A percentile compares a stretch with the other conserved stretches of the same genome.
Conservation (phyloP, 192 early-diverging fungal species). For the Backusella morwellensis region DNA sequence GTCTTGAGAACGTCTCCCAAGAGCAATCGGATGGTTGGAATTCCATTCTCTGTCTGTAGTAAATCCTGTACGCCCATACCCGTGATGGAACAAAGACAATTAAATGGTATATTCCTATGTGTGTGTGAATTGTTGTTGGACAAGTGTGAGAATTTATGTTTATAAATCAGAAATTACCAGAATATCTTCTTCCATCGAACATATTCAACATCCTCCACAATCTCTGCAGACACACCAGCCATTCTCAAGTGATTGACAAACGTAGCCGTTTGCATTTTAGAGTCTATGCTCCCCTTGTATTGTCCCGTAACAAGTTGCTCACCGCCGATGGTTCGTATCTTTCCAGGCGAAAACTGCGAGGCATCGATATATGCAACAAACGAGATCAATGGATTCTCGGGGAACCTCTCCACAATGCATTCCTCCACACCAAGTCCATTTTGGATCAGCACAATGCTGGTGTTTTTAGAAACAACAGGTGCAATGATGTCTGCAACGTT, state of each 20-base stretch:
- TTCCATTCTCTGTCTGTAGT: slow-evolving; percentile 43
- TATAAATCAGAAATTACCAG: slow-evolving; percentile 42
- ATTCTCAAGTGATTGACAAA: slow-evolving; percentile 45
- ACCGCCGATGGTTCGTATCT: slow-evolving; percentile 47
- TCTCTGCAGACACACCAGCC: slow-evolving; percentile 34
- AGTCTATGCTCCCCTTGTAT: slow-evolving; percentile 30
- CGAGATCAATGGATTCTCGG: slow-evolving; percentile 58
- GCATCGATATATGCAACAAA: slow-evolving; percentile 63
- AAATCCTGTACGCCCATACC: slow-evolving; percentile 55
- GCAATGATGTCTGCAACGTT: slow-evolving; percentile 57
- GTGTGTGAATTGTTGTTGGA: neutral
- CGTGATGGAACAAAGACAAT: slow-evolving; percentile 61
- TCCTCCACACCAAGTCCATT: slow-evolving; percentile 71
- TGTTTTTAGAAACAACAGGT: slow-evolving; percentile 43
- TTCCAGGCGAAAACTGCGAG: slow-evolving; percentile 50
- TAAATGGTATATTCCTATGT: slow-evolving; percentile 63
- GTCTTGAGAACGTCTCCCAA: slow-evolving; percentile 56
- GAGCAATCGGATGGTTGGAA: slow-evolving; percentile 37
- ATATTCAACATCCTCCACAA: slow-evolving; percentile 54
- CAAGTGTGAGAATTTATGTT: neutral
- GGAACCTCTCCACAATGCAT: slow-evolving; percentile 52
- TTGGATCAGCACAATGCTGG: slow-evolving; percentile 69
- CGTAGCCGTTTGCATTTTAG: slow-evolving; percentile 11
- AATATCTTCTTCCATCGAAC: slow-evolving; percentile 67
- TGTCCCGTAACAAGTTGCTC: slow-evolving; percentile 44